These are phyloP conservation scores for Bryum argenteum DNA, from an alignment of 225 moss, liverwort and hornwort species.

Conservation along the genomic window DNA sequence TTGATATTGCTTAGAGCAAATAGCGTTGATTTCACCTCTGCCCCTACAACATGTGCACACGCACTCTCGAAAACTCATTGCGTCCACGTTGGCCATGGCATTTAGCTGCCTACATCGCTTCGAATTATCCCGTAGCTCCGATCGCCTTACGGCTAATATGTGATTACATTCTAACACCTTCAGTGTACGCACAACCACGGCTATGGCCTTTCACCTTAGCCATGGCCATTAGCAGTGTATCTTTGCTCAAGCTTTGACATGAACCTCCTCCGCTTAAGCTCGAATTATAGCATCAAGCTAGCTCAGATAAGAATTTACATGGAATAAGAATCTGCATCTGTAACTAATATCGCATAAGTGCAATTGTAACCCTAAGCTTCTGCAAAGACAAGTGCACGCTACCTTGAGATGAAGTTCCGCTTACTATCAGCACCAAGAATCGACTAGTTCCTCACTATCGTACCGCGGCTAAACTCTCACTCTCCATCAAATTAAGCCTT, in stretches of 20 bases:
- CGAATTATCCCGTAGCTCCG: neutral
- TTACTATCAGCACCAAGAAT: conserved; percentile 3
- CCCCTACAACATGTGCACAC: neutral
- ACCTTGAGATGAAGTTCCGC: conserved; percentile 28
- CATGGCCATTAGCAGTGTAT: neutral
- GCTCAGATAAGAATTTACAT: neutral
- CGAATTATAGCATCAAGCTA: neutral
- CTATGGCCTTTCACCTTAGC: neutral
- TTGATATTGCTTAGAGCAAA: neutral
- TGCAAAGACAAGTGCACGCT: neutral
- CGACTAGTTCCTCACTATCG: neutral
- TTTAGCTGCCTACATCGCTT: neutral
- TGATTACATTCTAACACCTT: neutral
- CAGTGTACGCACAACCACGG: too few relatives aligned
- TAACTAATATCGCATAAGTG: neutral
- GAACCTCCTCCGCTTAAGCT: neutral
- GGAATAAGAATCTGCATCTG: neutral
- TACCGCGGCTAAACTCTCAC: neutral
- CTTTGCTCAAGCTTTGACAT: neutral
- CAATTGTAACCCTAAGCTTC: conserved; percentile 3
- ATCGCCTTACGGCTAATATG: neutral
- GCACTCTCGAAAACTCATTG: neutral
- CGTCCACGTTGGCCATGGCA: neutral
- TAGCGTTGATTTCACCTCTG: neutral
- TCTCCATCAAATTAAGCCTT: neutral